phyloP scores from a whole-genome alignment of 164 flowering plant genomes.

The Warburgia ugandensis region DNA sequence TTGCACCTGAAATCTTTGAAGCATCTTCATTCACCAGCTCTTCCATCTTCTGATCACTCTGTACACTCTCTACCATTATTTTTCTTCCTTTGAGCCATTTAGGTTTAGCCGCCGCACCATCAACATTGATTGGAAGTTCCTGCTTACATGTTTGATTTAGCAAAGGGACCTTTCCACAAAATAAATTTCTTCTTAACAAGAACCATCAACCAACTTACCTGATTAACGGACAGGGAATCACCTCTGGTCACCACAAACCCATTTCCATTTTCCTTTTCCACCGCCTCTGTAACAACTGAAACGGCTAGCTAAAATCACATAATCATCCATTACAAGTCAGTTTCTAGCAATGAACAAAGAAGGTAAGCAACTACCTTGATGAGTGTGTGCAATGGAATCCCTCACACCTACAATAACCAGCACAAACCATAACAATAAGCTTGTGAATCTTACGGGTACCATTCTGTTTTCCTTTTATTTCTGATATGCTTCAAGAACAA shows the following conservation, averaged over 20 bases:
- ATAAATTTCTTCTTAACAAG: too few relatives aligned
- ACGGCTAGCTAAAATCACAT: too few relatives aligned
- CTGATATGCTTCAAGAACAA: slow-evolving; percentile 8
- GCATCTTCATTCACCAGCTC: slow-evolving; percentile 10
- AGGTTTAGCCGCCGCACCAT: slow-evolving; percentile 5
- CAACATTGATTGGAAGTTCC: slow-evolving; percentile 9
- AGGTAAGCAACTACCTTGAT: slow-evolving; percentile 24
- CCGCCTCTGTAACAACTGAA: slow-evolving; percentile 9
- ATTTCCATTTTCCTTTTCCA: slow-evolving; percentile 2
- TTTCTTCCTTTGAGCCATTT: slow-evolving; percentile 30
- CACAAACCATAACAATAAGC: slow-evolving; percentile 29
- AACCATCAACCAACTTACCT: slow-evolving; percentile 15
- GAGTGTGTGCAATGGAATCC: slow-evolving; percentile 21
- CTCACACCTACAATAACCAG: slow-evolving; percentile 21
- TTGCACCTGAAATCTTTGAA: slow-evolving; percentile 30
- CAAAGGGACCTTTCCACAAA: too few relatives aligned
- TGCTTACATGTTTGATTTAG: too few relatives aligned
- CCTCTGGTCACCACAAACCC: slow-evolving; percentile 2
- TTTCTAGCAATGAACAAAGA: neutral
- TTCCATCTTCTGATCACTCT: too few relatives aligned
- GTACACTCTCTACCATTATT: slow-evolving; percentile 15
- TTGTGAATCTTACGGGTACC: slow-evolving; percentile 22
- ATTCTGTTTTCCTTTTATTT: slow-evolving; percentile 15
- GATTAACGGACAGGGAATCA: slow-evolving; percentile 5
- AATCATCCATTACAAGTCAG: too few relatives aligned